Conservation (phyloP, 371 early-diverging fungal genomes). For the Capniomyces stellatus region DNA sequence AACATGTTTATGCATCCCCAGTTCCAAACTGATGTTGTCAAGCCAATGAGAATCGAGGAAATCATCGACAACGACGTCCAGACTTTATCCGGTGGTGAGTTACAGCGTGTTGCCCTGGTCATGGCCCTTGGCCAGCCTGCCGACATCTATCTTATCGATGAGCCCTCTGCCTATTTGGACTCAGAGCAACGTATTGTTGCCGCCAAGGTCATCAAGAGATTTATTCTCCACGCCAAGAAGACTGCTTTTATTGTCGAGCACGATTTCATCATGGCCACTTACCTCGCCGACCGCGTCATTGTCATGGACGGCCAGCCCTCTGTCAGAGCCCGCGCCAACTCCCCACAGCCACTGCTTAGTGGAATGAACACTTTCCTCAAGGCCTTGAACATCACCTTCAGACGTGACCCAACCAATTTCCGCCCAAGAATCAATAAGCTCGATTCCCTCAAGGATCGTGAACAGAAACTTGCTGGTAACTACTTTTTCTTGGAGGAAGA, state of each 20-base stretch:
- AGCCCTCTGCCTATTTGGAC: constrained; percentile 99
- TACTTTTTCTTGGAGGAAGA: constrained; percentile 82
- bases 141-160: constrained; percentile 98
- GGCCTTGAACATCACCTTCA: constrained; percentile 94
- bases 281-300: constrained; percentile 97
- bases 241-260: constrained; percentile 99
- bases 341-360: constrained; percentile 77
- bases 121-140: constrained; percentile 92
- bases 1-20: constrained; percentile 82
- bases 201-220: constrained; percentile 98
- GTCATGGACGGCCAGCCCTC: constrained; percentile 95
- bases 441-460: constrained; percentile 94
- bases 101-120: constrained; percentile 98
- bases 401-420: constrained; percentile 97
- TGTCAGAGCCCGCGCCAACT: constrained; percentile 65
- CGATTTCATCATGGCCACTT: constrained; percentile 99
- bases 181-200: constrained; percentile 99
- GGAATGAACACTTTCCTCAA: constrained; percentile 99
- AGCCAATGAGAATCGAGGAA: constrained; percentile 87
- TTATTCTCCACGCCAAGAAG: constrained; percentile 94
- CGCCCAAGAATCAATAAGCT: constrained; percentile 98
- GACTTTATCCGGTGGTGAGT: constrained; percentile 97
- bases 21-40: constrained; percentile 96
- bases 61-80: constrained; percentile 86
- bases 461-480: constrained; percentile 90